Conservation (phyloP, 257 asterid genomes). For the Solanum etuberosum region DNA sequence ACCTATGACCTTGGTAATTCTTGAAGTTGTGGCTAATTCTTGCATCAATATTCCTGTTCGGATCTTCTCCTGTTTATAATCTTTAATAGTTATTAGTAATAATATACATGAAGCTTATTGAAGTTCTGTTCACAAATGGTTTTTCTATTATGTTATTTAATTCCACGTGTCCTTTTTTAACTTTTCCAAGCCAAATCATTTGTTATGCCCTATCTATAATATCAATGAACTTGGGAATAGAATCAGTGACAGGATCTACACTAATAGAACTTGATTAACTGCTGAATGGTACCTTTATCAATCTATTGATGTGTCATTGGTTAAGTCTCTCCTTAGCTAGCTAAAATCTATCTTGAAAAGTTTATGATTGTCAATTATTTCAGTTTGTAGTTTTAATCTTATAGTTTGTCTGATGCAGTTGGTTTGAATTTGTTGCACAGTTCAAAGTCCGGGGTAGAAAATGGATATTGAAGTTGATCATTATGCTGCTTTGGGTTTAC, state of each 20-base stretch:
- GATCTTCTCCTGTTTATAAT: neutral
- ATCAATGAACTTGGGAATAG: neutral
- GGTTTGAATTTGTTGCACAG: neutral
- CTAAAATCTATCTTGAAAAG: neutral
- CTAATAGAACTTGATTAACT: neutral
- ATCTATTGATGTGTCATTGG: neutral
- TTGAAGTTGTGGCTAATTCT: neutral
- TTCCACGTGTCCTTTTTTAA: neutral
- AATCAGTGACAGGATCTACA: neutral
- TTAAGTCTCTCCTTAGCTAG: neutral
- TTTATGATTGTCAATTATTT: neutral
- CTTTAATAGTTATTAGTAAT: neutral
- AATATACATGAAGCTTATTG: neutral
- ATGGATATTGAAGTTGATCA: conserved; percentile 58
- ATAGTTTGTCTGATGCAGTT: neutral
- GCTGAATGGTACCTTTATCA: neutral
- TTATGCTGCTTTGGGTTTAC: conserved; percentile 44
- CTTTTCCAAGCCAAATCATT: neutral
- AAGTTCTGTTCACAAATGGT: neutral
- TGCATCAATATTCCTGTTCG: neutral
- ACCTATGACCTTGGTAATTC: neutral
- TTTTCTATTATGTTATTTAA: neutral
- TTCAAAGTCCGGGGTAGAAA: neutral
- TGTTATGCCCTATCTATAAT: neutral
- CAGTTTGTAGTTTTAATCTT: neutral